Base-by-base conservation (phyloP, 768 basidiomycete species). In the Pleurotus ostreatus region DNA sequence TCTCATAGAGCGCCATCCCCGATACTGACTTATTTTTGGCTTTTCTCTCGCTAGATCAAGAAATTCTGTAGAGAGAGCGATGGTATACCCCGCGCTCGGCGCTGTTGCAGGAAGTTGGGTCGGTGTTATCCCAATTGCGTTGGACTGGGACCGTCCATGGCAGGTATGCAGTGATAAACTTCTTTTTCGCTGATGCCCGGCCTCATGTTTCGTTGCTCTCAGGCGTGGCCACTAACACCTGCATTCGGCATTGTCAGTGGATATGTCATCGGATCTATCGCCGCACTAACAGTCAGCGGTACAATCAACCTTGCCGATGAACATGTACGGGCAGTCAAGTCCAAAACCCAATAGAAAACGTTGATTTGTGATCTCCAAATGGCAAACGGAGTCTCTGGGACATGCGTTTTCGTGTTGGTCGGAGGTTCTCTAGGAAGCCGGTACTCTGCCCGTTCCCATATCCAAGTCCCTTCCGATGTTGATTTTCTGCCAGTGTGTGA, bases 131-230 rank as follows among this genome's bases (percentile, higher is more conserved):
- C 91, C 93, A 2, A 86, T 94, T 46, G 89, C 92, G 0, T 82
- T 98, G 15, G 96, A 98, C 71, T 98, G 96, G 96, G 94, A 94
- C 65, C 81, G 93, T 38, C 92, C 95, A 5, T 98, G 95, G 95
- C 96, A 98, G 88, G 94, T 91, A 53, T 56, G 82, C 72, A 37
- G 40, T 30, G 37, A 47, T 26, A 9, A 38, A 25, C 57, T 39
- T 51, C 13, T 7, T 34, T 44, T 39, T 46, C 30, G 18, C 25
- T 59, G 40, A 15, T 46, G 30, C 46, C 22, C n/a, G 41, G 56
- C 34, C 46, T 51, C 9, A 34, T 38, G 9, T 34, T 34, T 25
- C 26, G 26, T 40, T 23, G 41, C 47, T 22, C 40, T 59, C 56
- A 94, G 89, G 83, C 86, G 22, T 95, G 89, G 87, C 93, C 92